Conservation (phyloP, 1,139 yeast genomes). For the Suhomyces ambrosiae region DNA sequence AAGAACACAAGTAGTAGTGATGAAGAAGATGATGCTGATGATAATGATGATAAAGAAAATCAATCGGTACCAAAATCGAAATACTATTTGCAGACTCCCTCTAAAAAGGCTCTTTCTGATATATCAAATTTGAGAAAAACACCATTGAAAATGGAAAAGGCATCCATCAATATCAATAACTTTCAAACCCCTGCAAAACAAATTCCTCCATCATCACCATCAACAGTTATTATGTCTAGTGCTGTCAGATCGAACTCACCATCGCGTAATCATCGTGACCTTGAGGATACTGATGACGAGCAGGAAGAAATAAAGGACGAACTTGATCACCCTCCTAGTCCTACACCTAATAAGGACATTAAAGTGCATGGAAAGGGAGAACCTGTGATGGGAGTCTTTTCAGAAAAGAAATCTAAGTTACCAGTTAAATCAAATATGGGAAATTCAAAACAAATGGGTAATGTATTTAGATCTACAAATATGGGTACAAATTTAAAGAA, state of each 20-base stretch:
- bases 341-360: constrained; percentile 42
- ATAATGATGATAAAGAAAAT: constrained; percentile 17
- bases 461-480: constrained; percentile 12
- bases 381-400: constrained; percentile 50
- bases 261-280: constrained; percentile 3
- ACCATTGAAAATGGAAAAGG: constrained; percentile 10
- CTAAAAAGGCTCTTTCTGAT: constrained; percentile 32
- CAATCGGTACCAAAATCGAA: constrained; percentile 11
- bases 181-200: constrained; percentile 25
- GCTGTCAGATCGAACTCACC: constrained; percentile 17
- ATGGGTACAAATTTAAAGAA: constrained; percentile 22
- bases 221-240: constrained; percentile 25
- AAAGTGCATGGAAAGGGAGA: constrained; percentile 20
- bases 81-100: constrained; percentile 34
- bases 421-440: constrained; percentile 7
- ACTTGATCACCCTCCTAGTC: constrained; percentile 35
- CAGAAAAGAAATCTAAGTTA: constrained; percentile 27
- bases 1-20: constrained; percentile 11
- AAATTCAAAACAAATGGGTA: constrained; percentile 3
- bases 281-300: constrained; percentile 11
- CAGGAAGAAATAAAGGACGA: constrained; percentile 6
- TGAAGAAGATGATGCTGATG: constrained; percentile 17
- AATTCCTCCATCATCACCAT: constrained; percentile 25
- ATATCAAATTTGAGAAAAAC: constrained; percentile 26
- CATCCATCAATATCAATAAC: constrained; percentile 5